Evolutionary conservation across 192 early-diverging fungal genomes (phyloP), one percentile per base, ranked within the genome.

Genomic region (Obelidium mucronatum): DNA sequence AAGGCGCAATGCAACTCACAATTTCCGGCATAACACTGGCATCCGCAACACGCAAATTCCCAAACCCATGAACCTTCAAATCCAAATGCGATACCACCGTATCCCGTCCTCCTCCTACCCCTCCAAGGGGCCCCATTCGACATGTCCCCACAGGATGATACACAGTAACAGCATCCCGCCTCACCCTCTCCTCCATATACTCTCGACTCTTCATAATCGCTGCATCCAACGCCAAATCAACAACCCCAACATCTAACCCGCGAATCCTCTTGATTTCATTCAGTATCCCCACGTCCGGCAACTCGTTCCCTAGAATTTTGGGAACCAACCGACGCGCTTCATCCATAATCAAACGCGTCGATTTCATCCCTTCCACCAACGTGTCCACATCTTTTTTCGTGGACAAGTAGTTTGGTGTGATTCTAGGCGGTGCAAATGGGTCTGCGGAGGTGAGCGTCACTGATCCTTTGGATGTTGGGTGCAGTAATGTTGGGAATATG

Each of bases 111-210:
- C n/a, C n/a, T n/a, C n/a, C n/a, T n/a, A n/a, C n/a, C 26, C 40
- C 64, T 4, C 34, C 42, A 24, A 19, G 17, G 4, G 37, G 30
- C 19, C 74, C 73, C 73, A 77, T 77, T 11, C 35, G 40, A 35
- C 73, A 76, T n/a, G 76, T 77, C 34, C 68, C 54, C 13, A 51
- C 59, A 6, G 76, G 76, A 51, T 77, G 76, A 35, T 77, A 77
- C 39, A 77, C 31, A 28, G 76, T 77, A 19, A 64, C 26, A 64
- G 52, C 15, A 22, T 5, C 30, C 24, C 61, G 28, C 26, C 61
- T 6, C 5, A 75, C 76, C 4, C 3, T 5, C 72, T 77, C 76
- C 8, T 40, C 53, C 35, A 60, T 6, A 36, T 77, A 77, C 40
- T 55, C 76, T 5, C 34, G 5, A 31, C 30, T 30, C 17, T 22